Conservation (phyloP, 1,284 basidiomycete genomes). For the Phylloporus gajari region DNA sequence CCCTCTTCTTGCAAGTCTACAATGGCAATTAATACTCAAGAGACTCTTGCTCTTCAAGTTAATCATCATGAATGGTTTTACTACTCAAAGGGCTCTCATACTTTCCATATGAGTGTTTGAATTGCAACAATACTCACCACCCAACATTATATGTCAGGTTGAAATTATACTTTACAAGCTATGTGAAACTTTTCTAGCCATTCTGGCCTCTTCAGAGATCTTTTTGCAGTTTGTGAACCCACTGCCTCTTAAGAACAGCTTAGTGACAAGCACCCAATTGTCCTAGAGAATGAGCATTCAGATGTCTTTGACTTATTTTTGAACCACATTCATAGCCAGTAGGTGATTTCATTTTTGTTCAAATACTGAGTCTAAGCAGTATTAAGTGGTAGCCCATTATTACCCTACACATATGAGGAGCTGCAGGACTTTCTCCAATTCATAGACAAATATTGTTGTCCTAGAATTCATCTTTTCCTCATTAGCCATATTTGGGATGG, state of each 20-base stretch:
- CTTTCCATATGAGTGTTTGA: not conserved
- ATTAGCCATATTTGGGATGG: not conserved
- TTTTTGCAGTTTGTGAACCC: conserved; percentile 2
- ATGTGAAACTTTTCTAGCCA: not conserved
- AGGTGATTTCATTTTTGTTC: not conserved
- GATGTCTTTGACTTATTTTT: conserved; percentile 16
- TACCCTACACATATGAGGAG: not conserved
- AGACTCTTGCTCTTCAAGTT: not conserved
- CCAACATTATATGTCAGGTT: not conserved
- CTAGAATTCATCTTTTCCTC: not conserved
- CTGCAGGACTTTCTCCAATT: conserved; percentile 12
- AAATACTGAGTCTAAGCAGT: not conserved
- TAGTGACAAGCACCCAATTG: not conserved
- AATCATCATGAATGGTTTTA: not conserved
- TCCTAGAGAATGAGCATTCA: not conserved
- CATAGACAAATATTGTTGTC: conserved; percentile 16
- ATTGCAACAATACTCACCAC: not conserved
- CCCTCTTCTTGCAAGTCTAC: no score
- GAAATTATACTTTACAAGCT: conserved; percentile 15
- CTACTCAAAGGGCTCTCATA: not conserved
- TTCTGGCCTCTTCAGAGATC: conserved; percentile 3
- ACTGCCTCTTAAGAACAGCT: conserved; percentile 11
- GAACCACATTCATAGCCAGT: conserved; percentile 14
- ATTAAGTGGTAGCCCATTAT: not conserved
- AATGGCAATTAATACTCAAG: not conserved